Base-by-base conservation (phyloP, 768 basidiomycete species). In the Lactifluus subvellereus region DNA sequence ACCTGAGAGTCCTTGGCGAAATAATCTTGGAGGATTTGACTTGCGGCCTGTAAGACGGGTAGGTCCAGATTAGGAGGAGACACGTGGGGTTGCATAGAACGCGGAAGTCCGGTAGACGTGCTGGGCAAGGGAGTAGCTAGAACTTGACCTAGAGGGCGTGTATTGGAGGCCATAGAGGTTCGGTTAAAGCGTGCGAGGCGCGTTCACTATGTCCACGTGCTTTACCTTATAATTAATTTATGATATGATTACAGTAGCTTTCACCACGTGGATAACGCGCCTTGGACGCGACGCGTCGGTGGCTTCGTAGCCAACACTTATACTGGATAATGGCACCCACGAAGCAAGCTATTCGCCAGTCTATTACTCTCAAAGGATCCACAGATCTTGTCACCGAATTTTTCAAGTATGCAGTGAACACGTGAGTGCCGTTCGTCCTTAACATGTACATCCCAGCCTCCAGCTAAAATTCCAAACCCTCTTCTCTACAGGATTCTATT, bases 371-470 rank as follows among this genome's bases (percentile, higher is more conserved):
- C 74, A 97, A 98, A 71, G 97, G 97, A 2, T 96, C 94, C 0
- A 93, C 94, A 2, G 82, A 85, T 45, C 81, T 98, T 20, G 96
- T 98, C 60, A 96, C 94, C 0, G 97, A 99, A 70, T 98, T 99
- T 81, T 98, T 99, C 82, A 98, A 98, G 78, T 98, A 94, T 75
- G 90, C 92, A n/a, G 93, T 94, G 68, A 97, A 97, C 78, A 94
- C 89, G 94, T 94, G 70, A 67, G 90, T 80, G 40, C 27, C 33
- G 32, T 38, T 10, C 27, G 0, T 20, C 7, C 47, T 33, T 27
- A 37, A 22, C 7, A 9, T 6, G 16, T 1, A 30, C 10, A 27
- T 27, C 54, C n/a, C 2, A n/a, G 54, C 16, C 45, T 22, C 42
- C n/a, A 5, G 22, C 61, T 30, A 54, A 43, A 42, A 40, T 51